Base-by-base conservation (phyloP, 148 eudicot genomes). In the Tetragonia tetragonoides region DNA sequence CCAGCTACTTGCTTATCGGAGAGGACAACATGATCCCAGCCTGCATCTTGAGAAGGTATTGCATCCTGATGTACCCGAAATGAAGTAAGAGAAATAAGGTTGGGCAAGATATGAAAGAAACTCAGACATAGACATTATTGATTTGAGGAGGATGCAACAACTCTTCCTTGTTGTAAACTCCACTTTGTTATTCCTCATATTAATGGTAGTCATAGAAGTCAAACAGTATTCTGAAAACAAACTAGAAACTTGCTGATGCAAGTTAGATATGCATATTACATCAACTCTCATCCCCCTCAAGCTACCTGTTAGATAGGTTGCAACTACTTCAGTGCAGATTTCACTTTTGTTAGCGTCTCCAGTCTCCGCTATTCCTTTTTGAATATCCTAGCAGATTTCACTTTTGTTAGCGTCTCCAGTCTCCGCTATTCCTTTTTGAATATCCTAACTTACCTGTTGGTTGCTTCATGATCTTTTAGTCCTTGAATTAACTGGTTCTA, bases 11-110 rank as follows among this genome's bases (percentile, higher is more conserved):
- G 90, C 99, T 34, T 95, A 95, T 86, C 90, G 97, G 46, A 91
- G 97, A 84, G 99, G 97, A 54, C 96, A 95, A 84, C 87, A 86
- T 86, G 97, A 95, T 91, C 97, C 99, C 20, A 86, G 89, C 85
- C 97, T 87, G 81, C 89, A 88, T 95, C 88, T 95, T 78, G 99
- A 95, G 77, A 95, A 95, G 97, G 99, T 95, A 76, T 17, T 66
- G 38, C 70, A 28, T 64, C 28, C 17, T 11, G 63, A 78, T 65
- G 12, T 40, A 47, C 68, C 7, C 15, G n/a, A 66, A n/a, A 16
- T 17, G 37, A 60, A 42, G 10, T 3, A 23, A 39, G 11, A 16
- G 3, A 56, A 42, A 44, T 41, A 28, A 24, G 2, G 49, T 67
- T 73, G 54, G 51, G 34, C 47, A 71, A 62, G 62, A 40, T 21